phyloP scores from a whole-genome alignment of 495 filamentous ascomycete genomes.

The Penicillium longicatenatum region DNA sequence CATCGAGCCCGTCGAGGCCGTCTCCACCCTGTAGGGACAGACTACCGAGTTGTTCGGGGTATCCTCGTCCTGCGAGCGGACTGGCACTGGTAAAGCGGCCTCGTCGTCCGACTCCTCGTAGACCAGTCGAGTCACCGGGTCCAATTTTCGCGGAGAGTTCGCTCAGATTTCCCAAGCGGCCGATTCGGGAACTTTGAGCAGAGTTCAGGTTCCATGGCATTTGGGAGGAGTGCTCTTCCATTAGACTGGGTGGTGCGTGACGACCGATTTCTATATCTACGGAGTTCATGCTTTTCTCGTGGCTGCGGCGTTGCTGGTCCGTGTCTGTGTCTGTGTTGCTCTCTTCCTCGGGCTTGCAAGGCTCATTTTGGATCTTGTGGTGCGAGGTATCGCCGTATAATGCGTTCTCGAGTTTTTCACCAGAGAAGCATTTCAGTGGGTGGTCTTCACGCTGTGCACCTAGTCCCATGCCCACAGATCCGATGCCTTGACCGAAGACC shows the following conservation, averaged over 20 bases:
- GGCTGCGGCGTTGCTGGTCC: background rate
- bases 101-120: constrained; percentile 28
- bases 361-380: constrained; percentile 42
- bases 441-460: constrained; percentile 37
- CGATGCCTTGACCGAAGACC: constrained; percentile 56
- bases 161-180: constrained; percentile 53
- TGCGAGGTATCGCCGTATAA: constrained; percentile 36
- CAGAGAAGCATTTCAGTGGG: constrained; percentile 57
- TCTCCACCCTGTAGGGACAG: constrained; percentile 34
- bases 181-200: constrained; percentile 54
- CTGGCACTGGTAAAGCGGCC: constrained; percentile 60
- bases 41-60: constrained; percentile 36
- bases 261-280: constrained; percentile 61
- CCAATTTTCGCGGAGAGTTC: constrained; percentile 55
- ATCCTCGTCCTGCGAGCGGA: constrained; percentile 60
- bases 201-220: constrained; percentile 77
- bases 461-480: constrained; percentile 55
- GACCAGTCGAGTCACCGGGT: constrained; percentile 10
- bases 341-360: constrained; percentile 34
- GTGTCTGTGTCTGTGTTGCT: constrained; percentile 23
- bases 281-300: constrained; percentile 27
- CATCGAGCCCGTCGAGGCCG: constrained; percentile 35
- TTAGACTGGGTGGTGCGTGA: constrained; percentile 55
- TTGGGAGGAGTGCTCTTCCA: constrained; percentile 59
- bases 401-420: constrained; percentile 50